Conservation (phyloP, 495 filamentous ascomycete species). For the Opeltia flavorubescens region DNA sequence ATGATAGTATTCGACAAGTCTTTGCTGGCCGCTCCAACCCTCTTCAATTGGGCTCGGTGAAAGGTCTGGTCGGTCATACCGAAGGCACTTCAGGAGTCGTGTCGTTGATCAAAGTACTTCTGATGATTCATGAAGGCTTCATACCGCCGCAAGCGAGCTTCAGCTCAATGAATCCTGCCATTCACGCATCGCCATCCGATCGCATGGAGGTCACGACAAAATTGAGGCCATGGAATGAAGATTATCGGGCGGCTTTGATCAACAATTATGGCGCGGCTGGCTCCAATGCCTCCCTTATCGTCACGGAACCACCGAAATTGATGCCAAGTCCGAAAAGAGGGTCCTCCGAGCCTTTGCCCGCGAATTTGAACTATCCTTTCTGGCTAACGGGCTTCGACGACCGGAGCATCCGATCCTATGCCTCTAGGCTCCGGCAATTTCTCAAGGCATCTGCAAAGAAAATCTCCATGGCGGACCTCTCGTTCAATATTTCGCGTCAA, state of each 20-base stretch:
- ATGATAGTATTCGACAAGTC: conserved; percentile 21
- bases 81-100: conserved; percentile 23
- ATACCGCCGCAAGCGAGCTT: conserved; percentile 28
- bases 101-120: conserved; percentile 21
- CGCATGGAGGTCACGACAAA: conserved; percentile 25
- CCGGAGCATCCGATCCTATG: conserved; percentile 9
- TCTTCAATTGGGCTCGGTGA: conserved; percentile 23
- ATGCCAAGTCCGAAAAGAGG: neutral
- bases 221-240: conserved; percentile 20
- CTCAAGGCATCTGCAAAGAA: neutral
- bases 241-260: conserved; percentile 27
- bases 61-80: conserved; percentile 29
- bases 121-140: conserved; percentile 18
- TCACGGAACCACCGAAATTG: conserved; percentile 4
- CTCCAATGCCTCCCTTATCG: conserved; percentile 25
- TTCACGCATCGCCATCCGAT: conserved; percentile 6
- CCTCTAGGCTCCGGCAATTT: conserved; percentile 3
- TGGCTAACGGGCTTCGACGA: conserved; percentile 9
- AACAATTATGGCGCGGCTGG: conserved; percentile 36
- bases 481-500: too few relatives aligned
- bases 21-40: conserved; percentile 32
- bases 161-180: conserved; percentile 26
- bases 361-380: conserved; percentile 4
- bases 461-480: conserved; percentile 8
- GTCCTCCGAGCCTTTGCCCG: neutral